Base-by-base conservation (phyloP, 2,329 filamentous ascomycete genomes). In the Cladosporium cucumerinum region DNA sequence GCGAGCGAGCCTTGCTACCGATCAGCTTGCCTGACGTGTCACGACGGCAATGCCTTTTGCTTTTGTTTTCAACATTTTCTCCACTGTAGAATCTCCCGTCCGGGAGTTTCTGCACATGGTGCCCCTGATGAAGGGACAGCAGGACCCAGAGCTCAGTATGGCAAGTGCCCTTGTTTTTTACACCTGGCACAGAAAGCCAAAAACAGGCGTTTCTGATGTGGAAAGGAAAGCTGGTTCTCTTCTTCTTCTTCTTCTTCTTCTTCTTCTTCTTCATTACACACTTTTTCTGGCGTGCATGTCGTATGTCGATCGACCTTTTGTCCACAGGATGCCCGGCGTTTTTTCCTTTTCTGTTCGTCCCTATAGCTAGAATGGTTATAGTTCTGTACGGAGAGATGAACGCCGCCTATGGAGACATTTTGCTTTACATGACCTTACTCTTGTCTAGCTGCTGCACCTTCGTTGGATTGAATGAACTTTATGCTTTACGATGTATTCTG, bases 261-360 rank as follows among this genome's bases (percentile, higher is more conserved):
- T 51, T 61, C 39, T 61, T 52, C 34, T 62, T 62, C 60, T 62
- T 62, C 60, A 62, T 39, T 54, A 62, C 60, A 62, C 59, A 61
- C 32, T 30, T 43, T 61, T 58, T 26, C n/a, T 21, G 36, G 25
- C 59, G 54, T 46, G 49, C 49, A 39, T 55, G 60, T 62, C 46
- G 21, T 62, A n/a, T 49, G 25, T 39, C 48, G 30, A 36, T 39
- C 48, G 46, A 52, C 30, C 23, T 28, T 51, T 36, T 52, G 11
- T 36, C 43, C 57, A 60, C 14, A 36, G 48, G 48, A 39, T 54
- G 48, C 48, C 43, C 48, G 32, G 59, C 39, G 59, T 52, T 54
- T 61, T 34, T 43, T 43, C 23, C n/a, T 36, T 12, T 52, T 12
- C 30, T 12, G n/a, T 49, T n/a, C 52, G 51, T 21, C 48, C n/a